Conservation (phyloP, 208 protist species). For the Porcisia hertigi region DNA sequence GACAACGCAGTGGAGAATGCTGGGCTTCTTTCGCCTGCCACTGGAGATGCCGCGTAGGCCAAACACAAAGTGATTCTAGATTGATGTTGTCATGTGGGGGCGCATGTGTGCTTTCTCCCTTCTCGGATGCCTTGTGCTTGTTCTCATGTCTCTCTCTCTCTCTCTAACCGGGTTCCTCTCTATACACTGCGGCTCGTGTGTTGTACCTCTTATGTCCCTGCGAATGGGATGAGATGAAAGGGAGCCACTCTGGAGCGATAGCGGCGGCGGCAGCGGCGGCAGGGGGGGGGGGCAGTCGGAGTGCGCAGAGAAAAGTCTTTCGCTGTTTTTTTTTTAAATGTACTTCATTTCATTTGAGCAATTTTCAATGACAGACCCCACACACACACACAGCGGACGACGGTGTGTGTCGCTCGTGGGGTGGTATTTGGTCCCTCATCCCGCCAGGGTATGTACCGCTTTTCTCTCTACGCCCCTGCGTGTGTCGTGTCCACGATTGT, state of each 20-base stretch:
- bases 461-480: no score
- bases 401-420: no score
- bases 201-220: not conserved
- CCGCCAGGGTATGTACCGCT: no score
- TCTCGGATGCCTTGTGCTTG: not conserved
- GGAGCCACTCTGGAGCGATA: not conserved
- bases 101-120: not conserved
- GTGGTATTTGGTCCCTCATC: no score
- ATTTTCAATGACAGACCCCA: no score
- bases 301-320: not conserved
- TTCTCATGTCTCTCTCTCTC: not conserved
- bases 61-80: not conserved
- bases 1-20: not conserved
- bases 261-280: not conserved
- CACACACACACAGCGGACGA: no score
- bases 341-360: no score
- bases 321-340: not conserved
- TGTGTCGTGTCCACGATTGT: no score
- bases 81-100: not conserved
- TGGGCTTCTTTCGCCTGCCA: not conserved
- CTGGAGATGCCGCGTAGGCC: not conserved
- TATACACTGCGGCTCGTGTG: not conserved
- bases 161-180: not conserved
- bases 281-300: not conserved
- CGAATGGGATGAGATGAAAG: not conserved